Evolutionary conservation across 2,329 filamentous ascomycete species (phyloP).

Genomic region (Parascedosporium putredinis): DNA sequence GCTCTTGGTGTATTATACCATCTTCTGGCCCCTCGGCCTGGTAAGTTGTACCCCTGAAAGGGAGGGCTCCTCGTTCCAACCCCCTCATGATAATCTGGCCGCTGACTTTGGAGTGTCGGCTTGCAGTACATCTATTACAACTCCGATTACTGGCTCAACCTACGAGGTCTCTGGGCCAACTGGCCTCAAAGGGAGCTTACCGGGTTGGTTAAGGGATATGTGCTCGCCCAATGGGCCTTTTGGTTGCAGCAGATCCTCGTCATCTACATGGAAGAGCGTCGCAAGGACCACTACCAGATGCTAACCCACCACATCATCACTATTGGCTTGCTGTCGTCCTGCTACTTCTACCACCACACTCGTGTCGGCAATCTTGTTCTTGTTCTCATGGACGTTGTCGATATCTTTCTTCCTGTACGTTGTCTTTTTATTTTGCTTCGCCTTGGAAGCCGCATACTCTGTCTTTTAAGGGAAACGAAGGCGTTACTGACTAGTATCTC

Average conservation of each 20-base stretch:
- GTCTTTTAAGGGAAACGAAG: too few species aligned
- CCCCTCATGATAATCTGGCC: too few species aligned
- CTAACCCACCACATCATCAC: slow-evolving; percentile 90
- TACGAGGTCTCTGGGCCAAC: slow-evolving; percentile 69
- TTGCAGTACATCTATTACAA: slow-evolving; percentile 66
- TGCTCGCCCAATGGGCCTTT: slow-evolving; percentile 81
- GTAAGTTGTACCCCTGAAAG: slow-evolving; percentile 40
- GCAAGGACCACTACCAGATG: slow-evolving; percentile 97
- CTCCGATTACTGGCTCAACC: slow-evolving; percentile 68
- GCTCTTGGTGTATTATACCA: slow-evolving; percentile 72
- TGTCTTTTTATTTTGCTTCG: too few species aligned
- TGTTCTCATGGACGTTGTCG: slow-evolving; percentile 87
- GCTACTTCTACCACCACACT: slow-evolving; percentile 79
- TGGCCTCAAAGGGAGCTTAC: slow-evolving; percentile 73
- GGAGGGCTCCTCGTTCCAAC: not conserved
- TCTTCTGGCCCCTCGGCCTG: slow-evolving; percentile 77
- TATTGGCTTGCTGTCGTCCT: slow-evolving; percentile 64
- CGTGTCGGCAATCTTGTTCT: slow-evolving; percentile 83
- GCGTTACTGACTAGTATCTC: not conserved
- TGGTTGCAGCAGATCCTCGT: slow-evolving; percentile 92
- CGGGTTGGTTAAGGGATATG: slow-evolving; percentile 75
- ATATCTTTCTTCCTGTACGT: slow-evolving; percentile 74
- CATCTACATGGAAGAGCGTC: slow-evolving; percentile 84
- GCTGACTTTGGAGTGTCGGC: too few species aligned
- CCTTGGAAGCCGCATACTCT: too few species aligned